These are phyloP conservation scores for Phalaenopsis equestris DNA, from an alignment of 106 monocot genomes.

Conservation along the genomic window DNA sequence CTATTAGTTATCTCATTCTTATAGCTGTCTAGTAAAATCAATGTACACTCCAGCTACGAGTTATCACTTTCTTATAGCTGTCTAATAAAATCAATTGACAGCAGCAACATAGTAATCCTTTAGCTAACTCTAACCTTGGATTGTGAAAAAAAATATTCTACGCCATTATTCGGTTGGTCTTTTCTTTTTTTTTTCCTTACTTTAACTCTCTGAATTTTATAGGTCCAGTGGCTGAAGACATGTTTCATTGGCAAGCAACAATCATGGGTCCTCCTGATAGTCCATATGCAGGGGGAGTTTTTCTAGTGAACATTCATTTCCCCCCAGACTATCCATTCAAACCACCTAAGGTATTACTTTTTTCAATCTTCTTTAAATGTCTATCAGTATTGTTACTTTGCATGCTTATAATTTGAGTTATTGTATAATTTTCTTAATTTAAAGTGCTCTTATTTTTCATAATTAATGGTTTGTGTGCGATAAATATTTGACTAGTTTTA, in stretches of 20 bases:
- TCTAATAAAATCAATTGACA: no score
- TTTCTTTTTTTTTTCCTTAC: no score
- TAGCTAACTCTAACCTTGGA: no score
- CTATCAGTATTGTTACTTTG: background rate
- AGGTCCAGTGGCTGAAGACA: constrained; percentile 26
- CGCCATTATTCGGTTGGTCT: no score
- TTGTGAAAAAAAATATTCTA: no score
- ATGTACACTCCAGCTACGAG: no score
- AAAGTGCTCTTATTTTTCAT: background rate
- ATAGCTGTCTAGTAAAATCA: no score
- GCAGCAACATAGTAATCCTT: no score
- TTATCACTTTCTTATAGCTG: no score
- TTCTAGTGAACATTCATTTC: constrained; percentile 26
- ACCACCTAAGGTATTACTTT: constrained; percentile 17
- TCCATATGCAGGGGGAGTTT: constrained; percentile 27
- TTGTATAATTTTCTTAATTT: background rate
- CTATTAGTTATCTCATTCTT: no score
- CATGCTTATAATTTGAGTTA: background rate
- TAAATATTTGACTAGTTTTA: background rate
- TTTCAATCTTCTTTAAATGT: background rate
- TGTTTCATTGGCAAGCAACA: constrained; percentile 40
- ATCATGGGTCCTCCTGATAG: constrained; percentile 30
- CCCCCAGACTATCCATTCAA: constrained; percentile 34
- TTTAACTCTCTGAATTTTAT: background rate
- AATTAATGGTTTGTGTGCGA: background rate